Percentiles rank a stretch among this genome's conserved stretches.
phyloP scores from a whole-genome alignment of 83 land plant genomes.

The Diphasiastrum complanatum region DNA sequence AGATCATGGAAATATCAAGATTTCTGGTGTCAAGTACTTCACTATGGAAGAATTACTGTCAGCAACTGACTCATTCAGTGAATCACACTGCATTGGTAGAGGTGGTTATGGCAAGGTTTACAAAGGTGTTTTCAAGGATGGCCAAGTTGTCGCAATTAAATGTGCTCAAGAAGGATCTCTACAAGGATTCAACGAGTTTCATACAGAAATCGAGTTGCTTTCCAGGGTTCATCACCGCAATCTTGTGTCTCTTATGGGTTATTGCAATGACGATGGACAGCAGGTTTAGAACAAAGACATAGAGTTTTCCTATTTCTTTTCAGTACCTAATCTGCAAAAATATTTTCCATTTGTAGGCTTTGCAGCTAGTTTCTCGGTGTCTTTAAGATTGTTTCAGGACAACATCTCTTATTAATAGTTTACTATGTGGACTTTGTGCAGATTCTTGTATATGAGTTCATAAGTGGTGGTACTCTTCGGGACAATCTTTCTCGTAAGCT shows the following conservation, averaged over 20 bases:
- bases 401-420: too few species aligned
- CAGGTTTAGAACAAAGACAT: too few species aligned
- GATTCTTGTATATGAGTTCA: too few species aligned
- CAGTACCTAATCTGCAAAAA: too few species aligned
- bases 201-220: constrained; percentile 56
- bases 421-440: too few species aligned
- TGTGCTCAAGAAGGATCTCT: constrained; percentile 58
- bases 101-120: constrained; percentile 82
- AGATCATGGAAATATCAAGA: constrained; percentile 27
- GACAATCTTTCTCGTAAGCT: too few species aligned
- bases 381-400: too few species aligned
- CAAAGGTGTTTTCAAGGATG: constrained; percentile 47
- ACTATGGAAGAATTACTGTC: constrained; percentile 41
- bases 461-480: too few species aligned
- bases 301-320: too few species aligned
- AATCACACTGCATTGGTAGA: constrained; percentile 39
- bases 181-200: constrained; percentile 65
- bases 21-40: constrained; percentile 51
- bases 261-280: constrained; percentile 60
- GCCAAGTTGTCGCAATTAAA: constrained; percentile 60
- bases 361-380: too few species aligned
- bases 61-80: constrained; percentile 49
- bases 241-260: constrained; percentile 61
- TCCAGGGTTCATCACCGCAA: constrained; percentile 65
- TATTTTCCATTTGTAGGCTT: too few species aligned